Evolutionary conservation across 352 stramenopile genomes (phyloP), one percentile per base, ranked within the genome.

Genomic region (Elongisporangium prolatum): DNA sequence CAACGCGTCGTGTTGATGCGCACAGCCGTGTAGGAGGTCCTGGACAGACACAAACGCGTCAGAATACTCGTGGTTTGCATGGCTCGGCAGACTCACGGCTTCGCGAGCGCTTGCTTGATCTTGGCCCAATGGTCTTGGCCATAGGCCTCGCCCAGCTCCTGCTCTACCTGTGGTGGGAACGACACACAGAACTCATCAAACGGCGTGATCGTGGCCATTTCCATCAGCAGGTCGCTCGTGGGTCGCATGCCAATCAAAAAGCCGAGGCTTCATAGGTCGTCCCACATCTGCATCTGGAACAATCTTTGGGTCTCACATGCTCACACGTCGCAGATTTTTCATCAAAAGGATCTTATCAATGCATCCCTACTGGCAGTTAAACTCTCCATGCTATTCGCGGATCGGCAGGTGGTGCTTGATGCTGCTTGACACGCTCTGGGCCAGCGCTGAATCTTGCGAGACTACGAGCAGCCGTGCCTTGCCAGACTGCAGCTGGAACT

Each of bases 1-100:
- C 74, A 68, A 21, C 71, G 78, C 52, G 90, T 67, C 10, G 82
- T 92, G 56, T 95, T 93, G 28, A 95, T 81, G 10, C 88, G 83
- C 24, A 94, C 77, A 1, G 79, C 80, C 22, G 88, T 96, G 67
- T 86, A 88, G 5, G 69, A 40, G 5, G 28, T 40, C 28, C 67
- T 20, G 82, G 77, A 1, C 84, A 88, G 47, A 17, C 11, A 63
- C 0, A 16, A 65, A 58, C 49, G n/a, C n/a, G 59, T 64, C 11
- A 1, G 57, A 13, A 50, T n/a, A n/a, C n/a, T 54, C 62, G 44
- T 47, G 25, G 48, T 52, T 22, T 56, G 48, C 56, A 56, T 40
- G 9, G 3, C 18, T 44, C 21, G 28, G 54, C 16, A 7, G 21
- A 77, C 74, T 48, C 83, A 89, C 79, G 82, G 74, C 14, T 67